Conservation (phyloP, 257 asterid genomes). For the Lycium ferocissimum region DNA sequence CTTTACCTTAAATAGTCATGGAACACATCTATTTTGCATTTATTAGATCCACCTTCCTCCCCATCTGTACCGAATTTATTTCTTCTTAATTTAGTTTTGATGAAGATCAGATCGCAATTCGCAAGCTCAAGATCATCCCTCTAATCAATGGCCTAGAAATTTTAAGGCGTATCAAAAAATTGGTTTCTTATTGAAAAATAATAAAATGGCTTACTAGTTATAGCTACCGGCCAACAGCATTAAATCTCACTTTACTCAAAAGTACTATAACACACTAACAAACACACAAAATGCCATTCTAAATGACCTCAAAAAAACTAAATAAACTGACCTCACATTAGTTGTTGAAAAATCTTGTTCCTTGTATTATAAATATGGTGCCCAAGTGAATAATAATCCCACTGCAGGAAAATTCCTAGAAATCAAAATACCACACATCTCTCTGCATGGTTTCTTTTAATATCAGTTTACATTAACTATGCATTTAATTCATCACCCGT, state of each 20-base stretch:
- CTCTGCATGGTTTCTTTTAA: conserved; percentile 1
- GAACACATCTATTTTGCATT: conserved; percentile 40
- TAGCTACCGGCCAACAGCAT: conserved; percentile 39
- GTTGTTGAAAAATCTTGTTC: background rate
- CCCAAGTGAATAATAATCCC: background rate
- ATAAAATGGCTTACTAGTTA: background rate
- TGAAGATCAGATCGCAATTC: background rate
- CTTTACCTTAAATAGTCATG: conserved; percentile 33
- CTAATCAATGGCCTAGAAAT: conserved; percentile 9
- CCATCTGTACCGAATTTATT: conserved; percentile 24
- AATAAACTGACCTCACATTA: conserved; percentile 5
- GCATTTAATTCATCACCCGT: background rate
- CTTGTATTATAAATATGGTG: background rate
- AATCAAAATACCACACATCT: background rate
- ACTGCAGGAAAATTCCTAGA: background rate
- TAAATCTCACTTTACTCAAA: conserved; percentile 28
- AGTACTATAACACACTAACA: conserved; percentile 28
- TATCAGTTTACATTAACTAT: background rate
- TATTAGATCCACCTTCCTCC: conserved; percentile 29
- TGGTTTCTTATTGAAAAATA: background rate
- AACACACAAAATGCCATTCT: conserved; percentile 36
- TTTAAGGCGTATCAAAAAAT: background rate
- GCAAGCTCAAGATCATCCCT: conserved; percentile 36
- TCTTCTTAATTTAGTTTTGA: conserved; percentile 27
- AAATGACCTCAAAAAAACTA: background rate